A percentile compares a stretch with the other conserved stretches of the same genome.
Evolutionary conservation across 2,329 filamentous ascomycete genomes (phyloP).

Genomic region (Hymenoscyphus fructigenus): DNA sequence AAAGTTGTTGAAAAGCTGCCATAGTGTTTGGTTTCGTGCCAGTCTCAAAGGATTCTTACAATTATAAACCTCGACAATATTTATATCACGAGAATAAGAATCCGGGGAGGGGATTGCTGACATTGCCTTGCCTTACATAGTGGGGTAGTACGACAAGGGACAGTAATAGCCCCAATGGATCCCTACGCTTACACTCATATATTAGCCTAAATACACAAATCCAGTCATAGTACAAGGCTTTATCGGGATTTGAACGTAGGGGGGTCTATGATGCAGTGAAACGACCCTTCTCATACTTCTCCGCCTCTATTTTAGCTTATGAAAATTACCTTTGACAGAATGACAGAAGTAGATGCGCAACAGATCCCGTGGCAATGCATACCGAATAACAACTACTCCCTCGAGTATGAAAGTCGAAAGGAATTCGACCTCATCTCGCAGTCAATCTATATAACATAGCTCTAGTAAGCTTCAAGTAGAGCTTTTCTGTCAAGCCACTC

Average conservation of each 20-base stretch:
- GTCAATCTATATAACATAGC: background rate
- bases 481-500: background rate
- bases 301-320: no score
- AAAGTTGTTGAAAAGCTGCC: background rate
- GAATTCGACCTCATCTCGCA: background rate
- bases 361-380: no score
- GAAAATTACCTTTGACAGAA: no score
- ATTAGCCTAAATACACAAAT: background rate
- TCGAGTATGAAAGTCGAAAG: no score
- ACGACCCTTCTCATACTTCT: background rate
- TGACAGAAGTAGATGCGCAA: no score
- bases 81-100: no score
- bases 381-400: no score
- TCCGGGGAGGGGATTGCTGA: no score
- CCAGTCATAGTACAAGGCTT: background rate
- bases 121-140: background rate
- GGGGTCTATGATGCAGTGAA: background rate
- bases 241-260: background rate
- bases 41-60: no score
- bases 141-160: background rate
- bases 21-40: background rate
- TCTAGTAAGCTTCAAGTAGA: background rate
- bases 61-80: no score
- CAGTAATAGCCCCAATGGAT: background rate
- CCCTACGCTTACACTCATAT: background rate